These are phyloP conservation scores for Penicillium oxalicum DNA, from an alignment of 2,329 filamentous ascomycete genomes.

Conservation along the genomic window DNA sequence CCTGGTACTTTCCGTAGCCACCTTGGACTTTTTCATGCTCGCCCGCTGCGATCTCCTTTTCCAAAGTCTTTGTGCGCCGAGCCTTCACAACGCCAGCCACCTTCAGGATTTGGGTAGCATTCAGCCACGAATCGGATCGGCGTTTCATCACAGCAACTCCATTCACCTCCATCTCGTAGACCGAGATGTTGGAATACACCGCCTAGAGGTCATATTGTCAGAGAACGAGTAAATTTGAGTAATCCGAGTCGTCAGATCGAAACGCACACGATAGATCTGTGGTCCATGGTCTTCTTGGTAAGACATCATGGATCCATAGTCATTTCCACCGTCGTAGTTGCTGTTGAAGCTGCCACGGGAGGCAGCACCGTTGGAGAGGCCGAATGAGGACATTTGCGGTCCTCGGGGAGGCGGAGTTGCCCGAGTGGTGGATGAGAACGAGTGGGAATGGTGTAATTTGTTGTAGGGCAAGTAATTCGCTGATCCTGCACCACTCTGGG, in stretches of 20 bases:
- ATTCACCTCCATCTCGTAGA: constrained; percentile 98
- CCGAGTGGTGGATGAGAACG: constrained; percentile 41
- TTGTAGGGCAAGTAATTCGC: constrained; percentile 34
- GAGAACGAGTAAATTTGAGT: no score
- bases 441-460: constrained; percentile 42
- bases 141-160: constrained; percentile 91
- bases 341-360: constrained; percentile 33
- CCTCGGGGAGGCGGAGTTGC: constrained; percentile 41
- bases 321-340: constrained; percentile 39
- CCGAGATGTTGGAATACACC: constrained; percentile 89
- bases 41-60: constrained; percentile 94
- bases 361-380: constrained; percentile 32
- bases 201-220: constrained; percentile 46
- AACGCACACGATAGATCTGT: constrained; percentile 45
- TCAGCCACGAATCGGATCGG: constrained; percentile 90
- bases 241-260: not conserved
- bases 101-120: constrained; percentile 96
- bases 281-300: constrained; percentile 39
- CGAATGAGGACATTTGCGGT: constrained; percentile 41
- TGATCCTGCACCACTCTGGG: constrained; percentile 35
- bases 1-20: constrained; percentile 97
- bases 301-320: constrained; percentile 32
- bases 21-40: constrained; percentile 98
- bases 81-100: constrained; percentile 96
- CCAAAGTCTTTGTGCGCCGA: constrained; percentile 92